A percentile compares a stretch with the other conserved stretches of the same genome.
These are phyloP conservation scores for Zygoascus flipseniorum DNA, from an alignment of 805 yeast genomes.

Conservation along the genomic window DNA sequence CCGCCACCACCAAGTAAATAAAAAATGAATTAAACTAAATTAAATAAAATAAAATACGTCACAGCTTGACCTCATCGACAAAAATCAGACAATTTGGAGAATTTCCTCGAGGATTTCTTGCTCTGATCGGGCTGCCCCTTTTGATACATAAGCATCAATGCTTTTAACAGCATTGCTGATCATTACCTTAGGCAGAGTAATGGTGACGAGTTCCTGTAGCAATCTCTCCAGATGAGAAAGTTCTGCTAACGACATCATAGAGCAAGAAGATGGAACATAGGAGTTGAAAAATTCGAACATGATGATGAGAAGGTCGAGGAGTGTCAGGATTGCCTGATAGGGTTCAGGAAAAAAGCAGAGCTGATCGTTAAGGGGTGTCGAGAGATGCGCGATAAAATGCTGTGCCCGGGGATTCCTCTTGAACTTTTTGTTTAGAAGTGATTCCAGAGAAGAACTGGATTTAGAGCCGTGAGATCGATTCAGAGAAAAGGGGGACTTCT, in stretches of 20 bases:
- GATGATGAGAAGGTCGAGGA: constrained; percentile 9
- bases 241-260: neutral
- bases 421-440: neutral
- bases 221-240: neutral
- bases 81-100: neutral
- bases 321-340: constrained; percentile 10
- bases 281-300: constrained; percentile 3
- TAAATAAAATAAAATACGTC: neutral
- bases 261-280: neutral
- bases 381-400: neutral
- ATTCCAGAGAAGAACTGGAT: neutral
- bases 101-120: neutral
- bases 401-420: constrained; percentile 2
- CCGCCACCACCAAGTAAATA: too few species aligned
- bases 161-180: neutral
- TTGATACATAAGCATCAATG: neutral
- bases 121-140: neutral
- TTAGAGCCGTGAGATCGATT: neutral
- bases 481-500: neutral
- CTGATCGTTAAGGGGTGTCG: constrained; percentile 6
- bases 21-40: too few species aligned
- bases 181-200: neutral
- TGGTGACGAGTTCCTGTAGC: neutral
- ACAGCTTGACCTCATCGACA: neutral
- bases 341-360: constrained; percentile 14